These are phyloP conservation scores for Fusarium camptoceras DNA, from an alignment of 2,329 filamentous ascomycete species.

Conservation along the genomic window DNA sequence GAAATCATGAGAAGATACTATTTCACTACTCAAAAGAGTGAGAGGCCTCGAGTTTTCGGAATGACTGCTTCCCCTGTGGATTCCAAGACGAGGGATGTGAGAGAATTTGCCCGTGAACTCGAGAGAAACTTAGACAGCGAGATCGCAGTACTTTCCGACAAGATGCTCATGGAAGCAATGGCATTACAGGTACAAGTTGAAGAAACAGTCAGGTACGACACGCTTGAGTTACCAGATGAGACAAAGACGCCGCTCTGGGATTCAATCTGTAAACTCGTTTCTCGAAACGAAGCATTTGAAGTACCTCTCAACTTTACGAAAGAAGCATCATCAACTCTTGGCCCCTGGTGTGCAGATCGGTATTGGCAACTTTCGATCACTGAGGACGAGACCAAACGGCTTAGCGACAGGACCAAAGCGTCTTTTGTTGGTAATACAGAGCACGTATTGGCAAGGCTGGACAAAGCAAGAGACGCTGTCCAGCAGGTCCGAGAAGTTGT, in stretches of 20 bases:
- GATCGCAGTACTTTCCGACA: conserved; percentile 77
- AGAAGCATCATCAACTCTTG: conserved; percentile 73
- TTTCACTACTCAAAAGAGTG: conserved; percentile 58
- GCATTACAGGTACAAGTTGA: conserved; percentile 60
- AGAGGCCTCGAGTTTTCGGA: conserved; percentile 83
- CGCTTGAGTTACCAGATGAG: conserved; percentile 55
- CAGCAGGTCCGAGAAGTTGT: conserved; percentile 69
- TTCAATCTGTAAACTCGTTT: conserved; percentile 61
- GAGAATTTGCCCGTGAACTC: conserved; percentile 76
- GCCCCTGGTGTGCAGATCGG: conserved; percentile 85
- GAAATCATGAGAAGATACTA: conserved; percentile 92
- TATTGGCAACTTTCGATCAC: conserved; percentile 80
- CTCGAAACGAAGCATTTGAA: conserved; percentile 60
- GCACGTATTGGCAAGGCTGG: conserved; percentile 43
- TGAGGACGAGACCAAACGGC: conserved; percentile 69
- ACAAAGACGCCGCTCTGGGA: conserved; percentile 75
- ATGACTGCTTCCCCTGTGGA: conserved; percentile 98
- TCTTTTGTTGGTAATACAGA: conserved; percentile 40
- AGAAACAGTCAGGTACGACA: conserved; percentile 58
- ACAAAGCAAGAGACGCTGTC: conserved; percentile 67
- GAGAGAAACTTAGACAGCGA: conserved; percentile 82
- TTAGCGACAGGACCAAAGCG: conserved; percentile 67
- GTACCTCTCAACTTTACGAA: conserved; percentile 70
- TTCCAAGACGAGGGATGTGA: conserved; percentile 75
- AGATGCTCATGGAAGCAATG: conserved; percentile 45